phyloP scores from a whole-genome alignment of 768 basidiomycete species.

The Trametes cubensis region DNA sequence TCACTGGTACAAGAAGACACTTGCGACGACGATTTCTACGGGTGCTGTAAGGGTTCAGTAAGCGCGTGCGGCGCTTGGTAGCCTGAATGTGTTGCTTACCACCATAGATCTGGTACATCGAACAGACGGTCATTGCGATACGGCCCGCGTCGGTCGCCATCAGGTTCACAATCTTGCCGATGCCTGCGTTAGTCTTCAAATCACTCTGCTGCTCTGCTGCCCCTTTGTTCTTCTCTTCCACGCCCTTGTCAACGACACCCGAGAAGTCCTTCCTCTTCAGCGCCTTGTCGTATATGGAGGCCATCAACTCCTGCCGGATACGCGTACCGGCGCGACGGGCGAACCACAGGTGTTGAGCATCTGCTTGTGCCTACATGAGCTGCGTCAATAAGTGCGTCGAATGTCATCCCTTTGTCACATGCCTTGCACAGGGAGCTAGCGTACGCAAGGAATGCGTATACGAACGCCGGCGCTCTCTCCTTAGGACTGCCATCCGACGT shows the following conservation, averaged over 20 bases:
- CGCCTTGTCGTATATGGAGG: conserved; percentile 86
- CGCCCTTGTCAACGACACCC: conserved; percentile 64
- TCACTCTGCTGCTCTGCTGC: conserved; percentile 38
- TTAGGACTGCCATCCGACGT: conserved; percentile 36
- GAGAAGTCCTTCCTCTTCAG: conserved; percentile 83
- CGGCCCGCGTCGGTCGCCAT: conserved; percentile 82
- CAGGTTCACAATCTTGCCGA: conserved; percentile 88
- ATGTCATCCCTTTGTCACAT: conserved; percentile 9
- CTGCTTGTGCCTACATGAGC: conserved; percentile 53
- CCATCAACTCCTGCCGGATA: conserved; percentile 80
- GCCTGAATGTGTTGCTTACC: conserved; percentile 38
- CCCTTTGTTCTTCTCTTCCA: conserved; percentile 39
- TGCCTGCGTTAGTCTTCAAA: conserved; percentile 76
- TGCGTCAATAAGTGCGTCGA: not conserved
- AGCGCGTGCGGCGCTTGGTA: conserved; percentile 21
- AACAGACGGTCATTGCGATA: conserved; percentile 55
- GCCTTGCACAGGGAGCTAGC: conserved; percentile 60
- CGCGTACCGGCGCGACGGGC: conserved; percentile 75
- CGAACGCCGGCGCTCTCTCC: conserved; percentile 63
- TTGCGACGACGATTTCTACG: conserved; percentile 75
- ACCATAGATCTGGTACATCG: conserved; percentile 68
- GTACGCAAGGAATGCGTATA: conserved; percentile 80
- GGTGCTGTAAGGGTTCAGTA: conserved; percentile 49
- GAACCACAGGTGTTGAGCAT: conserved; percentile 79
- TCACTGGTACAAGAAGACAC: conserved; percentile 76